phyloP scores from a whole-genome alignment of 345 rosid genomes.

The Eucalyptus cladocalyx region DNA sequence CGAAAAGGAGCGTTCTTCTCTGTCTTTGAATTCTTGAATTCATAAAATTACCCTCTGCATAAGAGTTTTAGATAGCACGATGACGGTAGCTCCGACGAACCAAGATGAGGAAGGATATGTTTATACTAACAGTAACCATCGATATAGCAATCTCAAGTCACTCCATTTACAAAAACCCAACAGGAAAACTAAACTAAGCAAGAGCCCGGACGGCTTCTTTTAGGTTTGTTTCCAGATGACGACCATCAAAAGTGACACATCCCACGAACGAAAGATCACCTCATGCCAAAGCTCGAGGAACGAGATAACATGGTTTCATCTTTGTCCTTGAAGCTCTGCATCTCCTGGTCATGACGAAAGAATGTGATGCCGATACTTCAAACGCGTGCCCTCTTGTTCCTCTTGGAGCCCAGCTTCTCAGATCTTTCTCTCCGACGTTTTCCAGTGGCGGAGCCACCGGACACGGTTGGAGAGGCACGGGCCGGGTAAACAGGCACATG shows the following conservation, averaged over 20 bases:
- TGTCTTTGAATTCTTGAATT: not conserved
- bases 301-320: slow-evolving; percentile 12
- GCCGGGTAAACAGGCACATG: slow-evolving; percentile 56
- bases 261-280: not conserved
- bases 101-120: not conserved
- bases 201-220: not conserved
- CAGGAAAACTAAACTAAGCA: not conserved
- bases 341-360: slow-evolving; percentile 18
- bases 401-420: slow-evolving; percentile 31
- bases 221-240: not conserved
- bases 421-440: slow-evolving; percentile 29
- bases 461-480: slow-evolving; percentile 7
- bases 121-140: not conserved
- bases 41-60: not conserved
- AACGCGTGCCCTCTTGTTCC: slow-evolving; percentile 27
- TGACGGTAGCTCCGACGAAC: not conserved
- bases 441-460: slow-evolving; percentile 5
- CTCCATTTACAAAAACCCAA: not conserved
- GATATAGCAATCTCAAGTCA: not conserved
- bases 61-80: not conserved
- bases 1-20: not conserved
- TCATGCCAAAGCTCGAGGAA: not conserved
- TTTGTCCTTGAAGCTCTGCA: slow-evolving; percentile 78
- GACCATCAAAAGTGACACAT: not conserved
- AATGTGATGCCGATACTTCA: not conserved